Conservation (phyloP, 768 basidiomycete species). For the Myochromella boudieri region DNA sequence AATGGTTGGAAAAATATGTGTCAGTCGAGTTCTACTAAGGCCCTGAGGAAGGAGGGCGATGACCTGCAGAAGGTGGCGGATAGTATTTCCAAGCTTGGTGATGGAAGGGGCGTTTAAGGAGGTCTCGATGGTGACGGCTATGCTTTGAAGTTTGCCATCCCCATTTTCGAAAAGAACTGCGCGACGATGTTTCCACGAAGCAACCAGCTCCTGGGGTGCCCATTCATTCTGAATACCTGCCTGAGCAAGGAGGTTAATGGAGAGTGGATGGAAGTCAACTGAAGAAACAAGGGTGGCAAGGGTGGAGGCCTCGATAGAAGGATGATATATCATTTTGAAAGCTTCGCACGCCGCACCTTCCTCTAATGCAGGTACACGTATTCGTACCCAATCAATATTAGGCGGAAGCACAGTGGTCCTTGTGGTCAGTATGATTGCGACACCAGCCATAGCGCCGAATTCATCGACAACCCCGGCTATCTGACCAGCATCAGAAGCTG, state of each 20-base stretch:
- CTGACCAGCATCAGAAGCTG: conserved; percentile 5
- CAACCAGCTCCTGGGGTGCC: conserved; percentile 8
- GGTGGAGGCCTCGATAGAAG: neutral
- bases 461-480: conserved; percentile 10
- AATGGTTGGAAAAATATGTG: conserved; percentile 1
- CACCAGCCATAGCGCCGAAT: conserved; percentile 6
- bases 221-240: conserved; percentile 15
- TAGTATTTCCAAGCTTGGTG: neutral
- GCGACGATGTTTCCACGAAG: conserved; percentile 11
- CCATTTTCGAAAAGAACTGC: conserved; percentile 9
- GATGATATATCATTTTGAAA: conserved; percentile 4
- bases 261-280: conserved; percentile 17
- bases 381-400: conserved; percentile 7
- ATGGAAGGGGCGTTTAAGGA: conserved; percentile 14
- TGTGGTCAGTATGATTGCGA: conserved; percentile 11
- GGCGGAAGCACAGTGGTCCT: conserved; percentile 8
- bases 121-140: conserved; percentile 9
- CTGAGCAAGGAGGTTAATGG: conserved; percentile 16
- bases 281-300: conserved; percentile 8
- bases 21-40: neutral
- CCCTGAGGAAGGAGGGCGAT: conserved; percentile 16
- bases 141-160: conserved; percentile 9
- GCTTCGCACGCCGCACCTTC: conserved; percentile 5
- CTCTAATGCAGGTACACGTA: conserved; percentile 8
- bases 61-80: conserved; percentile 1